A percentile compares a stretch with the other conserved stretches of the same genome.
These are phyloP conservation scores for Ophiostoma triangulosporum DNA, from an alignment of 2,329 filamentous ascomycete genomes.

Conservation along the genomic window DNA sequence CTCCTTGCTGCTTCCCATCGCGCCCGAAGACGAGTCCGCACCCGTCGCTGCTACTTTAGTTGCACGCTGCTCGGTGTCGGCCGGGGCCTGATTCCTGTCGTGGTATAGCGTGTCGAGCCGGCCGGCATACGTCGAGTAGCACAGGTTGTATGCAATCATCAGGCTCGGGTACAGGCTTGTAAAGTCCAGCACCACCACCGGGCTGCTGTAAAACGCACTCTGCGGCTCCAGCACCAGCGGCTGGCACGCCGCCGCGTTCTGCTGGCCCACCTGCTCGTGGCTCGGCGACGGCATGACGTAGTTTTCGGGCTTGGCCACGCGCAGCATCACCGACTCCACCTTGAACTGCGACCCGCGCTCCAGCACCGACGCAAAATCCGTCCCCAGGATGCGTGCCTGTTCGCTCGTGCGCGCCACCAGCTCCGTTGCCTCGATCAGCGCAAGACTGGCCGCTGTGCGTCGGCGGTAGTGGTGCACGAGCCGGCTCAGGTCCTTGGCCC, in stretches of 20 bases:
- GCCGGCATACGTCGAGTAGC: constrained; percentile 91
- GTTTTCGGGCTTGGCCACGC: constrained; percentile 94
- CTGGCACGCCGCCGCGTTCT: constrained; percentile 88
- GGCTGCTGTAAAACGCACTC: constrained; percentile 84
- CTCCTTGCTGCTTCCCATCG: neutral
- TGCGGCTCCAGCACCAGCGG: constrained; percentile 96
- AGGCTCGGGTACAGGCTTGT: constrained; percentile 93
- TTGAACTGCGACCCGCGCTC: constrained; percentile 95
- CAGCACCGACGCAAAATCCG: constrained; percentile 96
- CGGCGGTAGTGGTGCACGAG: constrained; percentile 65
- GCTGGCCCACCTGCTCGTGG: constrained; percentile 78
- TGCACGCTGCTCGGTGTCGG: neutral
- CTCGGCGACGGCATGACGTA: constrained; percentile 83
- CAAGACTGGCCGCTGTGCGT: constrained; percentile 69
- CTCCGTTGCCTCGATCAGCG: constrained; percentile 83
- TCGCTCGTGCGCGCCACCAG: constrained; percentile 81
- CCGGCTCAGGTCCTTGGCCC: constrained; percentile 55
- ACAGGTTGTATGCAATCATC: constrained; percentile 99
- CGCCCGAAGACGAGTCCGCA: neutral
- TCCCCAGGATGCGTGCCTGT: constrained; percentile 80
- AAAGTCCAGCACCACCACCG: constrained; percentile 84
- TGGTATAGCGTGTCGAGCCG: constrained; percentile 37
- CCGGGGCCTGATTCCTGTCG: neutral
- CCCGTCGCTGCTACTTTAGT: neutral
- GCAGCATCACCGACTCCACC: constrained; percentile 96